A percentile compares a stretch with the other conserved stretches of the same genome.
These are phyloP conservation scores for Paramecium pentaurelia DNA, from an alignment of 73 alveolate species.

Conservation along the genomic window DNA sequence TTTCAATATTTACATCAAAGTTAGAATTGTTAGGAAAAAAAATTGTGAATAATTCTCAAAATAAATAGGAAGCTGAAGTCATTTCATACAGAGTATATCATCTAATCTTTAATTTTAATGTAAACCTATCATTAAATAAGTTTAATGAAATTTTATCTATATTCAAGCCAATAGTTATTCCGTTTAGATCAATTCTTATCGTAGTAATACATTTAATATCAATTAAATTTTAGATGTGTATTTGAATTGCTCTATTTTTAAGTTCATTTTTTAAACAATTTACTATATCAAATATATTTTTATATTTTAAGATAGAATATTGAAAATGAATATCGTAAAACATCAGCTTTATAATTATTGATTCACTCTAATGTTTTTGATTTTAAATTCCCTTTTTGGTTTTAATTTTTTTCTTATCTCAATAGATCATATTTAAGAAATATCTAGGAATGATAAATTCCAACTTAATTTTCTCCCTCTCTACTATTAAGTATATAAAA, in stretches of 20 bases:
- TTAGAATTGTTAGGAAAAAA: background rate
- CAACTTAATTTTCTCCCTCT: background rate
- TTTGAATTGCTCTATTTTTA: background rate
- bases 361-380: background rate
- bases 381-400: background rate
- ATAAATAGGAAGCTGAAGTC: background rate
- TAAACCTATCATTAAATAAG: background rate
- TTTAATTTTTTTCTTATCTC: background rate
- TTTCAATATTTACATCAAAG: background rate
- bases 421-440: background rate
- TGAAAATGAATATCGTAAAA: background rate
- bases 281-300: background rate
- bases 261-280: background rate
- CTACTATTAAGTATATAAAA: background rate
- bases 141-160: background rate
- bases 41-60: background rate
- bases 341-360: background rate
- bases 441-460: background rate
- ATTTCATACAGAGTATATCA: background rate
- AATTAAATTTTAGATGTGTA: background rate
- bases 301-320: background rate
- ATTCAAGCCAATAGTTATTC: background rate
- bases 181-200: background rate
- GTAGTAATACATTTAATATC: background rate
- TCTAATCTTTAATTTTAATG: background rate